phyloP scores from a whole-genome alignment of 2,329 filamentous ascomycete species.

The Alternaria hordeiaustralica region DNA sequence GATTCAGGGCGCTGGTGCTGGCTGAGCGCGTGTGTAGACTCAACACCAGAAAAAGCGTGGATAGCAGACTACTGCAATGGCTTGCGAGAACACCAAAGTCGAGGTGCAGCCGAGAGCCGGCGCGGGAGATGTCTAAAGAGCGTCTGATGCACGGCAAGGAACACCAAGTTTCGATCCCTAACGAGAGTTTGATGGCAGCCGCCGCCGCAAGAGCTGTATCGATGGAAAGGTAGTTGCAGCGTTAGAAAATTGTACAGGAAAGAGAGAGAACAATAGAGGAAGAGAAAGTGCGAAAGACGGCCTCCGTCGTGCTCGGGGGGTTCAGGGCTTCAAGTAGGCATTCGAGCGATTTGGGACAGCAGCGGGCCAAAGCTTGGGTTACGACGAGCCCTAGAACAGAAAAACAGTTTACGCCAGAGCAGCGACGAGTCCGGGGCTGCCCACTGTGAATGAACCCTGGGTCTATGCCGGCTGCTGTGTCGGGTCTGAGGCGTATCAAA shows the following conservation, averaged over 20 bases:
- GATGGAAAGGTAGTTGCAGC: constrained; percentile 34
- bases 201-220: constrained; percentile 19
- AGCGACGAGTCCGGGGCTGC: constrained; percentile 22
- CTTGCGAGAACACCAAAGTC: constrained; percentile 44
- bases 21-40: constrained; percentile 29
- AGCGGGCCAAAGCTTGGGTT: constrained; percentile 42
- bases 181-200: constrained; percentile 39
- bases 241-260: constrained; percentile 23
- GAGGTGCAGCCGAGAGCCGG: constrained; percentile 31
- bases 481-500: constrained; percentile 15
- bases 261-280: constrained; percentile 29
- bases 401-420: constrained; percentile 42
- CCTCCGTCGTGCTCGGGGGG: constrained; percentile 17
- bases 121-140: constrained; percentile 21
- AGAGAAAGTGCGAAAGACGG: constrained; percentile 30
- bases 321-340: constrained; percentile 33
- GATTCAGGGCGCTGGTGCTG: constrained; percentile 10
- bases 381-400: constrained; percentile 39
- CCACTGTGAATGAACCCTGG: constrained; percentile 19
- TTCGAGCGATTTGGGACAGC: constrained; percentile 43
- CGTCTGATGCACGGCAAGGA: constrained; percentile 36
- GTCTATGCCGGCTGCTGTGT: constrained; percentile 17
- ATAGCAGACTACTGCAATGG: constrained; percentile 33
- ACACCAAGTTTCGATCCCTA: constrained; percentile 33
- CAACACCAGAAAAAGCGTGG: constrained; percentile 44